Percentiles rank a stretch among this genome's conserved stretches.
Evolutionary conservation across 768 basidiomycete species (phyloP).

Genomic region (Symmetrospora coprosmae): DNA sequence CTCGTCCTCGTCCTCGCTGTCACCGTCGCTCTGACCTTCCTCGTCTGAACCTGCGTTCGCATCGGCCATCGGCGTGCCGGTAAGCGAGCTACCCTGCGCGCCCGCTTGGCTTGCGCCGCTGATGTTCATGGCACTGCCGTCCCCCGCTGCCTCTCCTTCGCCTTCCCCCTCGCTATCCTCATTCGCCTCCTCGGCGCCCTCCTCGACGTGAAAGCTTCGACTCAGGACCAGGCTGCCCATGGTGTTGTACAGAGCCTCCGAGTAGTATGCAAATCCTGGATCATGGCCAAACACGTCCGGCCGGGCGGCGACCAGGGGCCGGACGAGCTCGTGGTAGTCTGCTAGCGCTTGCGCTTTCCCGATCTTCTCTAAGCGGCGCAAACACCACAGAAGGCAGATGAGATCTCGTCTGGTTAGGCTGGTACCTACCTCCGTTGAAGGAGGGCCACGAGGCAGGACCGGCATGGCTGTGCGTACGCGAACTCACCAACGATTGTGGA

Average conservation of each 20-base stretch:
- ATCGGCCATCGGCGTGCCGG: conserved; percentile 11
- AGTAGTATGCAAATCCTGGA: conserved; percentile 45
- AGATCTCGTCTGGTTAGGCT: too few relatives aligned
- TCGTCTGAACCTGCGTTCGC: too few relatives aligned
- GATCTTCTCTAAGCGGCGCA: conserved; percentile 53
- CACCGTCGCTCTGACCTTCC: too few relatives aligned
- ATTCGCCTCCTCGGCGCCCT: conserved; percentile 32
- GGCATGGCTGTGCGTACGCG: too few relatives aligned
- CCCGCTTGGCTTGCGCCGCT: conserved; percentile 26
- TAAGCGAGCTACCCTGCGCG: conserved; percentile 17
- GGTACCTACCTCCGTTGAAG: too few relatives aligned
- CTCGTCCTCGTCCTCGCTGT: conserved; percentile 30
- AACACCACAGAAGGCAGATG: not conserved
- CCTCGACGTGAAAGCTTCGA: conserved; percentile 72
- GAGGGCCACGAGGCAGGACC: too few relatives aligned
- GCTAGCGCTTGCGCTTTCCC: conserved; percentile 68
- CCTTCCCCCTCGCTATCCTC: conserved; percentile 42
- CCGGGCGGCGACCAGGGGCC: conserved; percentile 55
- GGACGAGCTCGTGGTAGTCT: conserved; percentile 52
- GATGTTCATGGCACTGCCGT: conserved; percentile 15
- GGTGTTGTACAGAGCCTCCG: conserved; percentile 61
- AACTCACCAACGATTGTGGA: conserved; percentile 66
- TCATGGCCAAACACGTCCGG: conserved; percentile 61
- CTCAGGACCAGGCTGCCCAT: conserved; percentile 87
- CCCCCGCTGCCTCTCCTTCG: conserved; percentile 46